Percentiles rank a stretch among this genome's conserved stretches.
Conservation (phyloP, 192 early-diverging fungal species). For the Phycomyces nitens region DNA sequence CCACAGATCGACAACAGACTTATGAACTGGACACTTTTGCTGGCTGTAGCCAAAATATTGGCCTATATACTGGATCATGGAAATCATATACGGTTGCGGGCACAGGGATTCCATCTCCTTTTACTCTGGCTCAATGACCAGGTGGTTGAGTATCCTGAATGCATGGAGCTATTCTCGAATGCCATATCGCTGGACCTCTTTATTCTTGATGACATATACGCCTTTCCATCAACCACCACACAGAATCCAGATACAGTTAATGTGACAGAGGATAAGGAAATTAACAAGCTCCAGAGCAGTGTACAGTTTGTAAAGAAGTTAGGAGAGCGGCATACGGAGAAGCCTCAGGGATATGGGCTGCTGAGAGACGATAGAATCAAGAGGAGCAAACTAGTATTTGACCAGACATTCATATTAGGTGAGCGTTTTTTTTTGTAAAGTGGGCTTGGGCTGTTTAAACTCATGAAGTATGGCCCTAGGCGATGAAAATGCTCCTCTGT, state of each 20-base stretch:
- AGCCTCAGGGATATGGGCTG: constrained; percentile 9
- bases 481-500: constrained; percentile 51
- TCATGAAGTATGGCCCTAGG: background rate
- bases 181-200: constrained; percentile 60
- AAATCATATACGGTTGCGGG: constrained; percentile 68
- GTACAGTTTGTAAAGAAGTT: constrained; percentile 33
- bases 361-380: constrained; percentile 25
- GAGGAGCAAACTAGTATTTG: constrained; percentile 3
- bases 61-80: constrained; percentile 57
- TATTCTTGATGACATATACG: constrained; percentile 41
- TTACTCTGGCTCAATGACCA: constrained; percentile 72
- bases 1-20: background rate
- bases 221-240: constrained; percentile 25
- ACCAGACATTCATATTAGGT: constrained; percentile 23
- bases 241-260: constrained; percentile 4
- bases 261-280: constrained; percentile 8
- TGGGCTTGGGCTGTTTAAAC: too few species aligned
- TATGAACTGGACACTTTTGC: too few species aligned
- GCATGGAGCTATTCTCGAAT: constrained; percentile 59
- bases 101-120: constrained; percentile 69
- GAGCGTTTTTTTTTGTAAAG: background rate
- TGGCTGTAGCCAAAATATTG: constrained; percentile 54
- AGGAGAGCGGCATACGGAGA: constrained; percentile 21
- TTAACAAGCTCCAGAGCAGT: constrained; percentile 15
- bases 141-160: constrained; percentile 54